Evolutionary conservation across 2,329 filamentous ascomycete species (phyloP).

Genomic region (Elsinoe batatas): DNA sequence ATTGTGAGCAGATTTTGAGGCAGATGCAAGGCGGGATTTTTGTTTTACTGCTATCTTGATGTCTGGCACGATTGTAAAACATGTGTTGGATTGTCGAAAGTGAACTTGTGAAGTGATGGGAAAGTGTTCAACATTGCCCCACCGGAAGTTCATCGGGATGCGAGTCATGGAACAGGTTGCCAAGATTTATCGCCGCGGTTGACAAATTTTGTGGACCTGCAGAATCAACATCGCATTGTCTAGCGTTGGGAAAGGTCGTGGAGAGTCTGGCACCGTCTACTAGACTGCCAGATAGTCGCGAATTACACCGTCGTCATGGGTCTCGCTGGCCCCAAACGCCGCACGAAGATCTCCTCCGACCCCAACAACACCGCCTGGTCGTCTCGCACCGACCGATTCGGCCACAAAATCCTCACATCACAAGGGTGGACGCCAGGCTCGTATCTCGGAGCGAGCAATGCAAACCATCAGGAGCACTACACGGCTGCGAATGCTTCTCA

Average conservation of each 20-base stretch:
- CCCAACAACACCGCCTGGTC: conserved; percentile 96
- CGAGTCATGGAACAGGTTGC: not conserved
- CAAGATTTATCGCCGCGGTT: not conserved
- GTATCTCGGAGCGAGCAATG: conserved; percentile 67
- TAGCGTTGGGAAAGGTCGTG: no score
- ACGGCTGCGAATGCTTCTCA: conserved; percentile 74
- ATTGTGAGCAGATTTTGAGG: no score
- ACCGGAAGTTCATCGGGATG: no score
- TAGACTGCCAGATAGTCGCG: not conserved
- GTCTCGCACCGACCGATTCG: conserved; percentile 69
- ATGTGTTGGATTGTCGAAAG: no score
- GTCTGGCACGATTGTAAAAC: no score
- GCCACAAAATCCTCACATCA: conserved; percentile 75
- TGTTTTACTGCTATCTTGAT: no score
- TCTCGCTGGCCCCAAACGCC: conserved; percentile 51
- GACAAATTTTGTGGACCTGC: no score
- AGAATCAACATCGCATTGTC: not conserved
- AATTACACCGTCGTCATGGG: conserved; percentile 44
- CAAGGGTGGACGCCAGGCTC: conserved; percentile 88
- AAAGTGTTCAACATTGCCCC: not conserved
- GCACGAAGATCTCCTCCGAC: conserved; percentile 71
- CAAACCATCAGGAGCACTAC: conserved; percentile 64
- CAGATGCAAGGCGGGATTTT: no score
- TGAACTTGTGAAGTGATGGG: no score
- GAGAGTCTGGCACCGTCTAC: not conserved